phyloP scores from a whole-genome alignment of 2,329 filamentous ascomycete genomes.

The Clonostachys chloroleuca region DNA sequence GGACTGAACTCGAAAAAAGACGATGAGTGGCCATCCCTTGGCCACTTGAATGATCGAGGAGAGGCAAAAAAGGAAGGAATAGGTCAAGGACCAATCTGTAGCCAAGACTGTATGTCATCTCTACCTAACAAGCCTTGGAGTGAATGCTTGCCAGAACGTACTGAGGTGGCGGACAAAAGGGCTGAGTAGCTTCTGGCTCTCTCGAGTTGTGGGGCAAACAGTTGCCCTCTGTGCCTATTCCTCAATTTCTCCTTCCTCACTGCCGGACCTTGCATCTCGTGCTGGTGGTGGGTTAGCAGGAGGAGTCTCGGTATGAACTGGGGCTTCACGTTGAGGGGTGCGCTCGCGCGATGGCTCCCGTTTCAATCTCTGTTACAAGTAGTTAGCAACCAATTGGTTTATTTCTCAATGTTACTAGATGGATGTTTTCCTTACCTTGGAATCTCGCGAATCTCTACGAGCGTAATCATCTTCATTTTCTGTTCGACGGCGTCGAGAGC shows the following conservation, averaged over 20 bases:
- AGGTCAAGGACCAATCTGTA: conserved; percentile 1
- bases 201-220: too few species aligned
- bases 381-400: too few species aligned
- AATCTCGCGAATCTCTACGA: conserved; percentile 60
- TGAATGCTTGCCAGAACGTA: conserved; percentile 1
- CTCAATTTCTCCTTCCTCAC: conserved; percentile 97
- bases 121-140: too few species aligned
- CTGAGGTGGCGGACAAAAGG: not conserved
- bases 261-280: conserved; percentile 63
- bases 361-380: conserved; percentile 42
- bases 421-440: conserved; percentile 48
- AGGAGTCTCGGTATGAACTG: conserved; percentile 54
- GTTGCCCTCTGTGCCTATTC: conserved; percentile 46
- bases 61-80: not conserved
- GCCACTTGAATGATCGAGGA: not conserved
- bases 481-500: conserved; percentile 69
- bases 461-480: conserved; percentile 72
- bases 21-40: too few species aligned
- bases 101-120: conserved; percentile 5
- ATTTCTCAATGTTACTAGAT: conserved; percentile 4
- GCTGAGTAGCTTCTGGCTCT: too few species aligned
- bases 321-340: conserved; percentile 52
- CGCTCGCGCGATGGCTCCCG: conserved; percentile 57
- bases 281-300: conserved; percentile 20
- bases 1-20: too few species aligned